These are phyloP conservation scores for Lipomyces sp. DNA, from an alignment of 805 yeast species.

Conservation along the genomic window DNA sequence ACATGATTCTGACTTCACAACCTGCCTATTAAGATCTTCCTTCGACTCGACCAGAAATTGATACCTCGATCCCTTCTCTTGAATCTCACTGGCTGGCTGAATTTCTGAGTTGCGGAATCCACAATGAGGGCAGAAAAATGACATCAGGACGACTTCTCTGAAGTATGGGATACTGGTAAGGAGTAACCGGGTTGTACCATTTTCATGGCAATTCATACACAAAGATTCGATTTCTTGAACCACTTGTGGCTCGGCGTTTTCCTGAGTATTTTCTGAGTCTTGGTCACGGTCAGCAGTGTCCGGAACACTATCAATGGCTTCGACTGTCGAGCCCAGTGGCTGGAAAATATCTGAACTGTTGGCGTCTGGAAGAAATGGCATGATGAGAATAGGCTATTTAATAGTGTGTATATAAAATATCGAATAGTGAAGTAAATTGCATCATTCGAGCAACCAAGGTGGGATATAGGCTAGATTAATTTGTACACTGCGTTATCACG, in stretches of 20 bases:
- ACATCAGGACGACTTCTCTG: slow-evolving; percentile 88
- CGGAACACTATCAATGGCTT: slow-evolving; percentile 60
- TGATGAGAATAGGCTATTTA: background rate
- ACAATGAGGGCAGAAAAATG: slow-evolving; percentile 95
- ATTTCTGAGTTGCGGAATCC: slow-evolving; percentile 87
- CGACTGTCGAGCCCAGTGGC: slow-evolving; percentile 32
- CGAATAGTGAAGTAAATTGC: background rate
- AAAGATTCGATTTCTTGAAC: slow-evolving; percentile 93
- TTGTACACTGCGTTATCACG: too few species aligned
- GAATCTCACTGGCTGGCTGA: slow-evolving; percentile 93
- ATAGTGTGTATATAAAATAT: background rate
- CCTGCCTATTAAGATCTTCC: slow-evolving; percentile 84
- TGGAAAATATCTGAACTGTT: slow-evolving; percentile 21
- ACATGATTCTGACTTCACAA: slow-evolving; percentile 88
- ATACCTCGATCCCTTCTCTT: slow-evolving; percentile 83
- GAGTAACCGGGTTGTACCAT: slow-evolving; percentile 81
- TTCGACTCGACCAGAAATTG: slow-evolving; percentile 66
- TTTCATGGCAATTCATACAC: slow-evolving; percentile 92
- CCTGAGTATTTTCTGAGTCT: slow-evolving; percentile 22
- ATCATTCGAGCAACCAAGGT: background rate
- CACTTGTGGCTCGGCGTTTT: slow-evolving; percentile 67
- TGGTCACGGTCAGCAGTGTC: slow-evolving; percentile 55
- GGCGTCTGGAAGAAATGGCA: slow-evolving; percentile 4
- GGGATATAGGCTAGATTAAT: too few species aligned
- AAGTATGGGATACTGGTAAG: slow-evolving; percentile 90